Base-by-base conservation (phyloP, 2,329 filamentous ascomycete genomes). In the Aspergillus sp. region DNA sequence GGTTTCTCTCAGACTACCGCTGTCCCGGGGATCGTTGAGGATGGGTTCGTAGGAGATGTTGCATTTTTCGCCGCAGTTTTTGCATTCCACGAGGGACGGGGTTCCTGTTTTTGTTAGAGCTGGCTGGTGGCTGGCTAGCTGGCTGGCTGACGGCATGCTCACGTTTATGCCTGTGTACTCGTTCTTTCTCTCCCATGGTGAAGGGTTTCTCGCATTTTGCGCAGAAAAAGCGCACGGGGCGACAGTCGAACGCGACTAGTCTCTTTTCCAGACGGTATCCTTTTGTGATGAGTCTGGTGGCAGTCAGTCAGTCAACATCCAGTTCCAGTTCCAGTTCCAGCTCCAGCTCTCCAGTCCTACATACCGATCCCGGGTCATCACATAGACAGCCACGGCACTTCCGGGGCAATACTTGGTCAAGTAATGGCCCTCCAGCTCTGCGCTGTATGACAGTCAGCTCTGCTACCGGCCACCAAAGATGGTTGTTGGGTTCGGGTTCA, bases 281-380 rank as follows among this genome's bases (percentile, higher is more conserved):
- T 45, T 59, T 62, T 7, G 58, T 62, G 42, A 63, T 63, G 8
- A 62, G 49, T 12, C 60, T 63, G 19, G 4, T 4, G n/a, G 26
- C 29, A 28, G 26, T 47, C 44, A 49, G 38, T 19, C 19, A 19
- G 19, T 19, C 38, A n/a, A 5, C 7, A 41, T 5, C 29, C 38
- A 39, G 19, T 19, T 19, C 19, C 19, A 19, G 19, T 28, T 4
- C 30, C 10, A 48, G 5, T 43, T 4, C 8, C 7, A 49, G 38
- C 19, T 4, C 8, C 7, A 49, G 38, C 19, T 19, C 8, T 10
- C 10, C 10, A 34, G 38, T 5, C 7, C 5, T n/a, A 42, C 35
- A 27, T 55, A 62, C 60, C 59, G 58, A 52, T 63, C 60, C 42
- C 57, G 53, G 19, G 48, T 63, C 59, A 63, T 63, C 33, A 63